phyloP scores from a whole-genome alignment of 805 yeast genomes.

The Saccharomycopsis oosterbeekiorum region DNA sequence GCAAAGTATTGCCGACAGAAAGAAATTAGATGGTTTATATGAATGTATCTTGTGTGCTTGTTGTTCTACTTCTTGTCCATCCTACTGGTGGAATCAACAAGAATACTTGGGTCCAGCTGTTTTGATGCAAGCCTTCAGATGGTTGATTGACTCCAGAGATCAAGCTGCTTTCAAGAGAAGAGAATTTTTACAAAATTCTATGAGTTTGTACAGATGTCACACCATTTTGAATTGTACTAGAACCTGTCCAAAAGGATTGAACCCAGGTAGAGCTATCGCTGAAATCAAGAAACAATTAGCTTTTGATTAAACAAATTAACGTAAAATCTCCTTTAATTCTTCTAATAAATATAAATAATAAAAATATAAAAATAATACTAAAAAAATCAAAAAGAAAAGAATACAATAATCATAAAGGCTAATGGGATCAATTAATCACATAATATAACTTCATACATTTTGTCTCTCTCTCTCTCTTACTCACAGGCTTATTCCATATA shows the following conservation, averaged over 20 bases:
- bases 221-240: constrained; percentile 98
- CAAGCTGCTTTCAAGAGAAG: constrained; percentile 75
- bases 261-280: constrained; percentile 96
- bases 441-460: not conserved
- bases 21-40: constrained; percentile 91
- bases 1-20: constrained; percentile 87
- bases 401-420: not conserved
- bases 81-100: constrained; percentile 99
- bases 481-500: not conserved
- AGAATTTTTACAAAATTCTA: constrained; percentile 87
- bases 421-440: not conserved
- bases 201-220: constrained; percentile 98
- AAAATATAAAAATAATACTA: not conserved
- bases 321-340: not conserved
- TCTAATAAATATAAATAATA: not conserved
- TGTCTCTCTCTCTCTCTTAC: not conserved
- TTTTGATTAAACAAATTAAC: constrained; percentile 37
- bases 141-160: constrained; percentile 97
- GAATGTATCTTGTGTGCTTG: constrained; percentile 97
- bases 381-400: not conserved
- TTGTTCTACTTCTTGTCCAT: constrained; percentile 97
- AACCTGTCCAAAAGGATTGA: constrained; percentile 97
- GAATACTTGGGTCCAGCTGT: constrained; percentile 98
- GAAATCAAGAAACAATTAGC: constrained; percentile 93
- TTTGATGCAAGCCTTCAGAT: constrained; percentile 97